phyloP scores from a whole-genome alignment of 1,284 basidiomycete genomes.

The Moesziomyces parantarcticus region DNA sequence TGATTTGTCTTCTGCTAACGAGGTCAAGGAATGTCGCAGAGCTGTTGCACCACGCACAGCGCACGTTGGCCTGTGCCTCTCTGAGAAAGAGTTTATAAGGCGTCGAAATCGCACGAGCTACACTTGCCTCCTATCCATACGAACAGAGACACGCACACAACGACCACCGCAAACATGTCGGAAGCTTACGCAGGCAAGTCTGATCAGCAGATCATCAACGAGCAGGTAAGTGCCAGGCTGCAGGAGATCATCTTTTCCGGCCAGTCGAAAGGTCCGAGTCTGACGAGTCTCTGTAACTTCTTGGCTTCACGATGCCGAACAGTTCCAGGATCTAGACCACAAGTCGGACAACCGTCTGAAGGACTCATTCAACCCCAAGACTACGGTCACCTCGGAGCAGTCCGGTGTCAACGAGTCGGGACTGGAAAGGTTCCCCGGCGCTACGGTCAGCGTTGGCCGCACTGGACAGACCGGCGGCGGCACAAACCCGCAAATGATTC shows the following conservation, averaged over 20 bases:
- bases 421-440: slow-evolving; percentile 49
- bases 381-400: slow-evolving; percentile 51
- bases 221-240: slow-evolving; percentile 35
- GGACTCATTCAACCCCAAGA: slow-evolving; percentile 50
- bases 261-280: neutral
- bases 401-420: slow-evolving; percentile 58
- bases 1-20: no score
- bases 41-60: no score
- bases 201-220: slow-evolving; percentile 59
- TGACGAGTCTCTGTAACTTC: neutral
- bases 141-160: neutral
- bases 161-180: slow-evolving; percentile 38
- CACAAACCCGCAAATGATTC: slow-evolving; percentile 56
- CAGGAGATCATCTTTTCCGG: no score
- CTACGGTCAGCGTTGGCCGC: slow-evolving; percentile 45
- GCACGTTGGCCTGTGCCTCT: no score
- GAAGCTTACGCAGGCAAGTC: slow-evolving; percentile 58
- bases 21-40: no score
- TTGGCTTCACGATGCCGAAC: neutral
- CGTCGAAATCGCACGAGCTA: neutral
- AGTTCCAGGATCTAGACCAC: slow-evolving; percentile 41
- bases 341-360: slow-evolving; percentile 49
- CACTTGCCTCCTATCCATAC: neutral
- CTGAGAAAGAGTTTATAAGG: slow-evolving; percentile 1
- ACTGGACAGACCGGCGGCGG: slow-evolving; percentile 57